Evolutionary conservation across 1,284 basidiomycete species (phyloP), one percentile per base, ranked within the genome.

Genomic region (Volvariella volvacea): DNA sequence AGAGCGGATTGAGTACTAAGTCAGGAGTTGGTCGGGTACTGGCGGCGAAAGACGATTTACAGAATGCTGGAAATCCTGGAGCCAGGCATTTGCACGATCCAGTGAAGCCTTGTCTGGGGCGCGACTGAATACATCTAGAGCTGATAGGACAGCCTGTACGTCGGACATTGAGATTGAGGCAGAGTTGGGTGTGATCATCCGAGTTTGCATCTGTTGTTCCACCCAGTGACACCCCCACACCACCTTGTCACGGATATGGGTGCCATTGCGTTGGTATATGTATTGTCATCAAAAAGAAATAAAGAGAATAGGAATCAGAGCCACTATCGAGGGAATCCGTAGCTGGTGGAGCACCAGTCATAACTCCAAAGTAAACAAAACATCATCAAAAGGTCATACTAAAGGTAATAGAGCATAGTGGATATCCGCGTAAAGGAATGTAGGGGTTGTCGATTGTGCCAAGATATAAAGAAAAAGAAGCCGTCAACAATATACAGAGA

Each of bases 31-130:
- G 71, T 69, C 62, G 73, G 57, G 60, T 60, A 70, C 63, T 74
- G 76, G 71, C 75, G 72, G 75, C 71, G 78, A 80, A 77, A 80
- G 67, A 70, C 64, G 68, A 89, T 82, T 82, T 81, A 94, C 92
- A 70, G 90, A 92, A 73, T 95, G 92, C 70, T 96, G 92, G 62
- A 95, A 96, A 66, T 92, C 89, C 70, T 92, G 88, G 50, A 96
- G 81, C 90, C 90, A 95, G 54, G 82, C 71, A 68, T 92, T 94
- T 54, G 92, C 92, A 51, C 76, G 77, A 53, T 89, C 86, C 55
- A 97, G 80, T 9, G 89, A 82, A 12, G 66, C 66, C 54, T 89
- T 85, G 72, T 96, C 88, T 22, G 94, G 89, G 34, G 83, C 80
- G 48, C 78, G 74, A 53, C 72, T 71, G 62, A 90, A 88, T 41